Conservation (phyloP, 352 stramenopile genomes). For the Phytophthora tubulina region DNA sequence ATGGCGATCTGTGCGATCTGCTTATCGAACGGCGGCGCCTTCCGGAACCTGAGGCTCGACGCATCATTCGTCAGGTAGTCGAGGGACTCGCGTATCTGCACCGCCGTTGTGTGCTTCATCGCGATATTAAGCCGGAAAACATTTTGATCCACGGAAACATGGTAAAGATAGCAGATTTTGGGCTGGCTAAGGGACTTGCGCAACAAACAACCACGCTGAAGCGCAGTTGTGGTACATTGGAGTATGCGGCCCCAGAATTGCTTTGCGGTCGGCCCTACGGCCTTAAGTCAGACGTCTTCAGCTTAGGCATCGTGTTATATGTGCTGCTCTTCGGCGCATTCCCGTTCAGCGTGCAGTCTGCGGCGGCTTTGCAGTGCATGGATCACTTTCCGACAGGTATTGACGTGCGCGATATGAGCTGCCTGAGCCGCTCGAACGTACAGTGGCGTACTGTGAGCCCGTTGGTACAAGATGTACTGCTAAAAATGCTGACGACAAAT, state of each 20-base stretch:
- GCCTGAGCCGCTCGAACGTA: slow-evolving; percentile 60
- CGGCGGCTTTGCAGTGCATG: slow-evolving; percentile 68
- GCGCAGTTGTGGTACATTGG: slow-evolving; percentile 75
- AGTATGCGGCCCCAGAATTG: slow-evolving; percentile 84
- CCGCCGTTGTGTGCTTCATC: slow-evolving; percentile 67
- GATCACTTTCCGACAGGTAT: slow-evolving; percentile 67
- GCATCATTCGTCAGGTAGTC: slow-evolving; percentile 73
- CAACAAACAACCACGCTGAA: slow-evolving; percentile 61
- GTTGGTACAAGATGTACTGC: slow-evolving; percentile 67
- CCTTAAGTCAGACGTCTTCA: slow-evolving; percentile 84
- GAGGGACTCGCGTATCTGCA: slow-evolving; percentile 75
- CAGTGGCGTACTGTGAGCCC: slow-evolving; percentile 68
- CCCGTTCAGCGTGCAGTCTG: slow-evolving; percentile 81
- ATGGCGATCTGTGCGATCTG: slow-evolving; percentile 80
- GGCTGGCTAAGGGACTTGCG: slow-evolving; percentile 73
- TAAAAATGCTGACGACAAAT: slow-evolving; percentile 62
- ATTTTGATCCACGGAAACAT: slow-evolving; percentile 76
- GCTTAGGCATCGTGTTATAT: slow-evolving; percentile 81
- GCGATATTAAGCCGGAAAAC: slow-evolving; percentile 87
- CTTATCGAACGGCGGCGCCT: slow-evolving; percentile 76
- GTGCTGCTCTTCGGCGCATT: slow-evolving; percentile 84
- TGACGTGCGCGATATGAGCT: slow-evolving; percentile 87
- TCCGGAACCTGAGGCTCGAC: slow-evolving; percentile 56
- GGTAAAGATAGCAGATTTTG: slow-evolving; percentile 86
- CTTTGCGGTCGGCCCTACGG: slow-evolving; percentile 73